A percentile compares a stretch with the other conserved stretches of the same genome.
These are phyloP conservation scores for Salix udensis DNA, from an alignment of 345 rosid genomes.

Conservation along the genomic window DNA sequence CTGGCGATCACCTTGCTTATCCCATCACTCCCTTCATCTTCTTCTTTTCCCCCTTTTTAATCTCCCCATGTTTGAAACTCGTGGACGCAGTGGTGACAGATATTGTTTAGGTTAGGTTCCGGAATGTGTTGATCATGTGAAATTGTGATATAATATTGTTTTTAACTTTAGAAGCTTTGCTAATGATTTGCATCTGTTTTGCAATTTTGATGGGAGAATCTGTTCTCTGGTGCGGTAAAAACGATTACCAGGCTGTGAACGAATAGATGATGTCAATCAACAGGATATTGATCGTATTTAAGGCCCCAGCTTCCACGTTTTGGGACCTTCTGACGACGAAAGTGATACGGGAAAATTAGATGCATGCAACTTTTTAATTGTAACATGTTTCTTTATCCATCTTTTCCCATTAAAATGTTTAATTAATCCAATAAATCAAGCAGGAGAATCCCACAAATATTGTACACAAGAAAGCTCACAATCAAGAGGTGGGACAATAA, in stretches of 20 bases:
- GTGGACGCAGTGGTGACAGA: not conserved
- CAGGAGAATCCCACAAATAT: no score
- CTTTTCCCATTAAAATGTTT: no score
- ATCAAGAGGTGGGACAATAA: no score
- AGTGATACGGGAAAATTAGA: not conserved
- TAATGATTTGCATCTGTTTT: slow-evolving; percentile 1
- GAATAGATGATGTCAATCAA: not conserved
- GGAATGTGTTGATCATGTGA: not conserved
- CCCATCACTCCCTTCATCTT: not conserved
- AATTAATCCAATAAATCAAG: no score
- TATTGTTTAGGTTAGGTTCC: not conserved
- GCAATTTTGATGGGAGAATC: not conserved
- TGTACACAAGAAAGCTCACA: no score
- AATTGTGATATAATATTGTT: not conserved
- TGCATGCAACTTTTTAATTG: not conserved
- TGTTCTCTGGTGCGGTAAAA: not conserved
- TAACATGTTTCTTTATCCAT: not conserved
- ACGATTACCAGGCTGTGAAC: not conserved
- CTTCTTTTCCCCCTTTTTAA: not conserved
- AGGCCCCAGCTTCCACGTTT: not conserved
- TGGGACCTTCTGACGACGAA: not conserved
- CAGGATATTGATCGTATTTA: not conserved
- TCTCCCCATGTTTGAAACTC: not conserved
- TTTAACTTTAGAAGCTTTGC: not conserved
- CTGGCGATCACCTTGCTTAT: not conserved